A percentile compares a stretch with the other conserved stretches of the same genome.
Evolutionary conservation across 2,329 filamentous ascomycete genomes (phyloP).

Genomic region (Trichophyton schoenleinii): DNA sequence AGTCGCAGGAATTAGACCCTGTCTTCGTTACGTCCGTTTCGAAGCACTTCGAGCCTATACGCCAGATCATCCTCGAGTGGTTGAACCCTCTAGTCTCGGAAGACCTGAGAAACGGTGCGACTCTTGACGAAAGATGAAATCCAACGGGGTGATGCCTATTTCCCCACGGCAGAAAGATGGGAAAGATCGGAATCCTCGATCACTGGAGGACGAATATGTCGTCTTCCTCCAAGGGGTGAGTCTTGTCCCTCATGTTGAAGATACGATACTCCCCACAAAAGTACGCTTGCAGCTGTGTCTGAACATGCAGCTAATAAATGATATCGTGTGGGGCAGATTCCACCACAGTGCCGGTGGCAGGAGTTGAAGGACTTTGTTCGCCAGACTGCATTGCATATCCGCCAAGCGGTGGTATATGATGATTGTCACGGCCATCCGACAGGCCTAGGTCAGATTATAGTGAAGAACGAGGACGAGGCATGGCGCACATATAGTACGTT

Average conservation of each 20-base stretch:
- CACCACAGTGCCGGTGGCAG: slow-evolving; percentile 34
- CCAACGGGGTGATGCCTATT: slow-evolving; percentile 20
- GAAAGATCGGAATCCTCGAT: slow-evolving; percentile 20
- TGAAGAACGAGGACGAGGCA: slow-evolving; percentile 34
- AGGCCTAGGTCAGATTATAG: slow-evolving; percentile 33
- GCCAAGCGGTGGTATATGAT: slow-evolving; percentile 34
- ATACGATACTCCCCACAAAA: not conserved
- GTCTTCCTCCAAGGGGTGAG: slow-evolving; percentile 33
- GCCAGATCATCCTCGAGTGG: not conserved
- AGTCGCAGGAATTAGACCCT: not conserved
- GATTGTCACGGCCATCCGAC: slow-evolving; percentile 32
- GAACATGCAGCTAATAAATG: not conserved
- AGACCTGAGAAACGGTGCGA: not conserved
- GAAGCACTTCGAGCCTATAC: too few species aligned
- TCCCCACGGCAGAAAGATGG: slow-evolving; percentile 22
- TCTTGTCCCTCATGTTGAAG: not conserved
- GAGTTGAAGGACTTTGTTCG: slow-evolving; percentile 35
- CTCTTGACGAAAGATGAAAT: not conserved
- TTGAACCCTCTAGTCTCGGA: not conserved
- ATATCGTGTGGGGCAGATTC: slow-evolving; percentile 23
- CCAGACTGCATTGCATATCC: slow-evolving; percentile 33
- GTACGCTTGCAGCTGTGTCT: not conserved
- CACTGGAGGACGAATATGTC: slow-evolving; percentile 33
- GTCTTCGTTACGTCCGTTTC: too few species aligned
- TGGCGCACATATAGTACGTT: slow-evolving; percentile 32